phyloP scores from a whole-genome alignment of 805 yeast species.

The Starmerella gropengiesseri region DNA sequence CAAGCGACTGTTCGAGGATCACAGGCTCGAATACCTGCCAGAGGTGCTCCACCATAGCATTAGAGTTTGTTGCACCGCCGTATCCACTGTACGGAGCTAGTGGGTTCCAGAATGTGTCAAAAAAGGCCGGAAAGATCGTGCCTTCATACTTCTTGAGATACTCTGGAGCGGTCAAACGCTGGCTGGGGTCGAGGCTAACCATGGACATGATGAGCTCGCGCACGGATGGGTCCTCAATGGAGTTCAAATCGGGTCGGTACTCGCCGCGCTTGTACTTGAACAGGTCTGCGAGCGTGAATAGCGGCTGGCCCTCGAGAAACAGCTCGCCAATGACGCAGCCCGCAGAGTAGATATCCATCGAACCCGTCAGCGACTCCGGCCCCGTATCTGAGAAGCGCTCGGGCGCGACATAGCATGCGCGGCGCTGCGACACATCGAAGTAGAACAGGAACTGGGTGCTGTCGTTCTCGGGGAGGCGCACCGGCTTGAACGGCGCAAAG shows the following conservation, averaged over 20 bases:
- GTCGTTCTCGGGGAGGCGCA: slow-evolving; percentile 77
- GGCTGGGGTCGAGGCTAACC: slow-evolving; percentile 51
- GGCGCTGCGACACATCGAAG: slow-evolving; percentile 79
- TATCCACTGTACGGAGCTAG: slow-evolving; percentile 20
- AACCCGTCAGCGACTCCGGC: slow-evolving; percentile 35
- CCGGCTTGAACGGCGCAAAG: slow-evolving; percentile 79
- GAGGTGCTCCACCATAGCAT: slow-evolving; percentile 48
- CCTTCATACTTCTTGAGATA: slow-evolving; percentile 43
- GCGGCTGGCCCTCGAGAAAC: slow-evolving; percentile 73
- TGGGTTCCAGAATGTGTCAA: slow-evolving; percentile 40
- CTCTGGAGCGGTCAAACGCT: slow-evolving; percentile 46
- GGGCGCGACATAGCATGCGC: slow-evolving; percentile 88
- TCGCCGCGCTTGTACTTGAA: slow-evolving; percentile 70
- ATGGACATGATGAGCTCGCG: slow-evolving; percentile 49
- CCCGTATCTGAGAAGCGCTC: slow-evolving; percentile 53
- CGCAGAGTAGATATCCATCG: slow-evolving; percentile 57
- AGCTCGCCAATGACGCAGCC: slow-evolving; percentile 83
- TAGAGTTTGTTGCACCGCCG: slow-evolving; percentile 34
- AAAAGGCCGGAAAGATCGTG: slow-evolving; percentile 52
- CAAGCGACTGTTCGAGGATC: slow-evolving; percentile 10
- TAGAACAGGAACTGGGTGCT: slow-evolving; percentile 86
- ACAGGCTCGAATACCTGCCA: slow-evolving; percentile 17
- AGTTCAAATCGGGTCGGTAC: slow-evolving; percentile 50
- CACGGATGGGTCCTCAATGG: slow-evolving; percentile 45
- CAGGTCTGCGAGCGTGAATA: slow-evolving; percentile 76